phyloP scores from a whole-genome alignment of 768 basidiomycete genomes.

The Nevesoporus exiguus region DNA sequence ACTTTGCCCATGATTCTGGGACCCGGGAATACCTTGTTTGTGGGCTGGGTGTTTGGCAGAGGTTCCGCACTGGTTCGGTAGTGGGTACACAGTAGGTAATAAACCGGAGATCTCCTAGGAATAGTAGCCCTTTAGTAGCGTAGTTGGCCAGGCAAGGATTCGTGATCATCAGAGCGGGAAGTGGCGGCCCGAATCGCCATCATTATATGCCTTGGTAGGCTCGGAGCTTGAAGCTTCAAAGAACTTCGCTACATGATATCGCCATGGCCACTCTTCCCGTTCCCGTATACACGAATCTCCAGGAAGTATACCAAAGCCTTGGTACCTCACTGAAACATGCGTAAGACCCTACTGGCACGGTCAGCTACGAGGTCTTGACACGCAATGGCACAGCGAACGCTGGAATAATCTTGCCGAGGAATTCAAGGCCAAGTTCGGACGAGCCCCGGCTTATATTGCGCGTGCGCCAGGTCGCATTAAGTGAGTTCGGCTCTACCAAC shows the following conservation, averaged over 20 bases:
- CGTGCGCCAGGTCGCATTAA: slow-evolving; percentile 82
- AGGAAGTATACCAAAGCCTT: slow-evolving; percentile 51
- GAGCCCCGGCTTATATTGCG: slow-evolving; percentile 64
- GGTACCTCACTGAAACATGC: slow-evolving; percentile 55
- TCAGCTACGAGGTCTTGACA: not conserved
- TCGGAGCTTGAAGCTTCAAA: no score
- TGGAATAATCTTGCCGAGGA: slow-evolving; percentile 62
- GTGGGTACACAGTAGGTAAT: no score
- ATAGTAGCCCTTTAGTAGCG: no score
- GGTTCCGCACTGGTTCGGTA: no score
- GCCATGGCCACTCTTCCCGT: slow-evolving; percentile 47
- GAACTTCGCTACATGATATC: not conserved
- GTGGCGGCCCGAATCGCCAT: no score
- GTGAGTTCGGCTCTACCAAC: slow-evolving; percentile 35
- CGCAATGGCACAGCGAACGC: slow-evolving; percentile 34
- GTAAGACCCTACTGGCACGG: slow-evolving; percentile 19
- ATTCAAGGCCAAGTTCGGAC: slow-evolving; percentile 62
- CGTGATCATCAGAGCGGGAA: no score
- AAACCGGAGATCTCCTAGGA: no score
- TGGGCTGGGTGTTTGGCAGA: not conserved
- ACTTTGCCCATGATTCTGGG: not conserved
- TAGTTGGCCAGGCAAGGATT: no score
- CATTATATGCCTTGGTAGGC: no score
- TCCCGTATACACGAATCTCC: slow-evolving; percentile 57
- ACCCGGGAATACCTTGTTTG: not conserved